Evolutionary conservation across 176 grass and related monocot species (phyloP), one percentile per base, ranked within the genome.

Genomic region (Paspalum notatum): DNA sequence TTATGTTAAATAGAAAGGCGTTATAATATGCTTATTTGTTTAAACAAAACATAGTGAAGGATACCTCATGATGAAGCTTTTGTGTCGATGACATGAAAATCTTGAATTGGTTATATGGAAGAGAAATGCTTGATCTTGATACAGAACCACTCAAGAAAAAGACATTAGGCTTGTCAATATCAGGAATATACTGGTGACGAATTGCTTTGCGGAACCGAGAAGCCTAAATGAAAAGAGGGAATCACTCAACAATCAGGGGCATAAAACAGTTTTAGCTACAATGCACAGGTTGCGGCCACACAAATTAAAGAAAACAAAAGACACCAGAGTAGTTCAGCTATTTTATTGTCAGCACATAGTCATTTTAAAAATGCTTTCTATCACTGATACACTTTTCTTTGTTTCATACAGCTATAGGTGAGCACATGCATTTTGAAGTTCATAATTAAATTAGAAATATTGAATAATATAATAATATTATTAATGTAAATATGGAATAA

Each of bases 111-210:
- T 91, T 87, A 72, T 91, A 92, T 58, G 85, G 80, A 80, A 71
- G 68, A 85, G 85, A 65, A 38, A 93, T 81, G 72, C 80, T 83
- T 67, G 85, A 90, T 74, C 57, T 90, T 17, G 95, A 91, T 64
- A 89, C 44, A 39, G 95, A 93, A 89, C 85, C 88, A 76, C 87
- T 81, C 90, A 94, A 85, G 71, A 98, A 94, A 63, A 98, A 98
- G 79, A 74, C 82, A 91, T 98, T 85, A 73, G 59, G 86, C 52
- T 63, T 37, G 52, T 72, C 81, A 52, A 22, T 50, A 67, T 89
- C 85, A 79, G 74, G 46, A 55, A 75, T 43, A 81, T 85, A 53
- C 25, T 58, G 71, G n/a, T 39, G 71, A 82, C n/a, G 71, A 69
- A 94, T 80, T 49, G 65, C 70, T 84, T 78, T 94, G 76, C 61